These are phyloP conservation scores for Phytophthora pinifolia DNA, from an alignment of 352 stramenopile species.

Conservation along the genomic window DNA sequence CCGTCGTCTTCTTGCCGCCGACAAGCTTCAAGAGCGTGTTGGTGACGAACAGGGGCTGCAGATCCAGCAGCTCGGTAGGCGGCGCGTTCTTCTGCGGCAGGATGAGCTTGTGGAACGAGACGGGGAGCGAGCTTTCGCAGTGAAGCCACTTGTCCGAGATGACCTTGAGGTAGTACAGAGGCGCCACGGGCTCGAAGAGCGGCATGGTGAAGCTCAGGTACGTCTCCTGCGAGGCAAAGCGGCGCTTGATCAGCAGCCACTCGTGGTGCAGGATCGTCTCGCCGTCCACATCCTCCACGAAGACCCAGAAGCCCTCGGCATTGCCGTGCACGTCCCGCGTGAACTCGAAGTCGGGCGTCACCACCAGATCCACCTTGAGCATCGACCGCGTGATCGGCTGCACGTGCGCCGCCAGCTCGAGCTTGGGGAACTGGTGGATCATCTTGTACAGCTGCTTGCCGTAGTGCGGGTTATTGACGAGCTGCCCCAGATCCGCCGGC, in stretches of 20 bases:
- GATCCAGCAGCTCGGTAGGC: slow-evolving; percentile 97
- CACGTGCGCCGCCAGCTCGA: slow-evolving; percentile 96
- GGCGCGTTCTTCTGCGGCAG: slow-evolving; percentile 98
- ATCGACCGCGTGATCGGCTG: slow-evolving; percentile 98
- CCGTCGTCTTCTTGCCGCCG: slow-evolving; percentile 58
- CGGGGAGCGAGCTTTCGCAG: slow-evolving; percentile 93
- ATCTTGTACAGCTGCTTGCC: slow-evolving; percentile 98
- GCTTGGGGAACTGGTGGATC: slow-evolving; percentile 98
- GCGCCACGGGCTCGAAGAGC: slow-evolving; percentile 97
- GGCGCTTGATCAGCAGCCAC: slow-evolving; percentile 93
- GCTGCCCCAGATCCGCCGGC: slow-evolving; percentile 95
- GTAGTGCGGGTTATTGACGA: slow-evolving; percentile 98
- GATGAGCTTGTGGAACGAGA: slow-evolving; percentile 99
- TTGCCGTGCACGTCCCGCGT: slow-evolving; percentile 96
- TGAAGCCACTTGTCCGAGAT: slow-evolving; percentile 99
- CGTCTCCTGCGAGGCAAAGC: slow-evolving; percentile 78
- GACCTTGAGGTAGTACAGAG: slow-evolving; percentile 98
- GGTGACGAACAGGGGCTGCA: slow-evolving; percentile 95
- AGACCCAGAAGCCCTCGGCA: slow-evolving; percentile 96
- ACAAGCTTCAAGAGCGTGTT: slow-evolving; percentile 79
- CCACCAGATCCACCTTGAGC: slow-evolving; percentile 94
- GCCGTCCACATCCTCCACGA: slow-evolving; percentile 98
- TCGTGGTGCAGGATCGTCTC: slow-evolving; percentile 99
- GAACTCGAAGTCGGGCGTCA: slow-evolving; percentile 98
- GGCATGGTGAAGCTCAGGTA: slow-evolving; percentile 96